Evolutionary conservation across 371 early-diverging fungal genomes (phyloP), one percentile per base, ranked within the genome.

Genomic region (Mortierella sp.): DNA sequence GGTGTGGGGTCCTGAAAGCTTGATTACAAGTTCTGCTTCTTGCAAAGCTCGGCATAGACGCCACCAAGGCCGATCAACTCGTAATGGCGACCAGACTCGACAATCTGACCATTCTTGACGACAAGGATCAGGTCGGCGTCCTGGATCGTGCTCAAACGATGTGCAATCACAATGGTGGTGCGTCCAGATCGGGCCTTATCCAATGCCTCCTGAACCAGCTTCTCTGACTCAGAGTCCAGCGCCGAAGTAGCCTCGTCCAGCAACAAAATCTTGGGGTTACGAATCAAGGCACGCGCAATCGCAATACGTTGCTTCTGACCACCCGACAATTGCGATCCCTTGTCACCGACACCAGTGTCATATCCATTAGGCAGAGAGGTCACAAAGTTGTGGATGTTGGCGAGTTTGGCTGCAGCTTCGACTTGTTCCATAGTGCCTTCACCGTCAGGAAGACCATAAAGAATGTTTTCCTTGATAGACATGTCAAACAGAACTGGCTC

Each of bases 201-300:
- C 34, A 98, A 79, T 0, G 96, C 97, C 43, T 86, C 86, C 69
- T 98, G 95, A 6, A 99, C 94, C 21, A 93, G 74, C 60, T 88
- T 89, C 79, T 99, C 99, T 37, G 92, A 90, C 68, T 94, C 90
- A 22, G 92, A 88, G 79, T 98, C 97, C 46, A 98, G 69, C 0
- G 97, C 96, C 2, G 94, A 92, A 0, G 99, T 99, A 0, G 99
- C 97, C 76, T 99, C 99, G 68, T 99, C 99, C 34, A 99, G 79
- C 21, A 99, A 78, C 46, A 98, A 79, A 8, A 98, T 87, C 56
- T 82, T 85, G 25, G 96, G 96, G 60, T 95, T 89, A 56, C 92
- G 89, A 70, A 98, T 87, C 60, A 89, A 48, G 0, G 89, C 89
- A 61, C 93, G 83, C 21, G 91, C 88, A 60, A 91, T 83, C 24